These are phyloP conservation scores for Spizellomyces punctatus DNA, from an alignment of 192 early-diverging fungal genomes.

Conservation along the genomic window DNA sequence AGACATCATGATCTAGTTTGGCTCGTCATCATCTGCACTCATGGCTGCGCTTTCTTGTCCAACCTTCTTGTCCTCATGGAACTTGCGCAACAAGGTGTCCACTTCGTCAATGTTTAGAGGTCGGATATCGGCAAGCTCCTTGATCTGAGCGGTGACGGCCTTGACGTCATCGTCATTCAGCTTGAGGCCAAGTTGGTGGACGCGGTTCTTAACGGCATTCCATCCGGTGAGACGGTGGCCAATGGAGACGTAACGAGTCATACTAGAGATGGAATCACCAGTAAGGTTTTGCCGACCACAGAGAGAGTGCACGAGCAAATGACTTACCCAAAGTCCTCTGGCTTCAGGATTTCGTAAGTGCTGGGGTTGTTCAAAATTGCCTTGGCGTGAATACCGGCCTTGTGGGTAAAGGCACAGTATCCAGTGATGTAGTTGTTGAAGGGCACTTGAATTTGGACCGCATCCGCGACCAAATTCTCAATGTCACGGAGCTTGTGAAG, in stretches of 20 bases:
- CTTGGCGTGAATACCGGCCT: constrained; percentile 99
- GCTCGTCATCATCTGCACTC: background rate
- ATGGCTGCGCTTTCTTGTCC: constrained; percentile 4
- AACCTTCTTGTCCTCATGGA: constrained; percentile 55
- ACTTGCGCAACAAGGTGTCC: constrained; percentile 77
- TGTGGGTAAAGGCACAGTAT: constrained; percentile 98
- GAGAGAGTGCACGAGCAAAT: background rate
- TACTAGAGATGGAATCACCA: constrained; percentile 35
- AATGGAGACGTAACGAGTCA: constrained; percentile 97
- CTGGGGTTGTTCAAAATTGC: constrained; percentile 98
- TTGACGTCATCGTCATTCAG: constrained; percentile 91
- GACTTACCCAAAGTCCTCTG: constrained; percentile 89
- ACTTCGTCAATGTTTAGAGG: constrained; percentile 93
- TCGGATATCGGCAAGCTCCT: constrained; percentile 91
- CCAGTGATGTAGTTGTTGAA: constrained; percentile 99
- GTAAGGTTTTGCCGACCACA: background rate
- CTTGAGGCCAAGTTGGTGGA: constrained; percentile 83
- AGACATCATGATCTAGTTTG: too few relatives aligned
- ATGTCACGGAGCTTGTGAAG: constrained; percentile 90
- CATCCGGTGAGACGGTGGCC: constrained; percentile 97
- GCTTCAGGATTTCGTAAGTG: constrained; percentile 97
- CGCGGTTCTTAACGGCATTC: constrained; percentile 99
- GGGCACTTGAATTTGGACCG: constrained; percentile 92
- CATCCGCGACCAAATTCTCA: constrained; percentile 95
- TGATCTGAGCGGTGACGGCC: constrained; percentile 91